phyloP scores from a whole-genome alignment of 1,284 basidiomycete genomes.

The Gymnopus androsaceus region DNA sequence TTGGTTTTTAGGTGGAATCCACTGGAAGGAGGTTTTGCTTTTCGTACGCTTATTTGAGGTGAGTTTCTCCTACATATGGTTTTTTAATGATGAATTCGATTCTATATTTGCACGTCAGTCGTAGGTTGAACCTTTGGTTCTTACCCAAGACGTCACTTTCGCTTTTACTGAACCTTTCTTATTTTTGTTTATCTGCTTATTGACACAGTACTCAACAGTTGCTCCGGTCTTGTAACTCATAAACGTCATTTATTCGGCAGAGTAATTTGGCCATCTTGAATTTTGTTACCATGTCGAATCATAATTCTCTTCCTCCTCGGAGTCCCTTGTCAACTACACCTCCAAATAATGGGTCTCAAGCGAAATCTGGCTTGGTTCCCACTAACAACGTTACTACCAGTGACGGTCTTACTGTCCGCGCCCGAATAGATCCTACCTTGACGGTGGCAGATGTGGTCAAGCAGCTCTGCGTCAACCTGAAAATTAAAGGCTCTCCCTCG shows the following conservation, averaged over 20 bases:
- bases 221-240: background rate
- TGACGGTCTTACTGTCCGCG: conserved; percentile 71
- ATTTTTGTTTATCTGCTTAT: background rate
- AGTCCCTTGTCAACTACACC: conserved; percentile 26
- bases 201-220: background rate
- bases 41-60: background rate
- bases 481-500: conserved; percentile 79
- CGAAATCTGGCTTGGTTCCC: conserved; percentile 56
- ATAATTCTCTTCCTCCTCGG: conserved; percentile 27
- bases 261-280: no score
- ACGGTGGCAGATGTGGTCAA: conserved; percentile 79
- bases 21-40: background rate
- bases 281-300: conserved; percentile 34
- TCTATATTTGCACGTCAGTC: conserved; percentile 57
- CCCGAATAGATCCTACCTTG: conserved; percentile 78
- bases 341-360: conserved; percentile 42
- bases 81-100: conserved; percentile 35
- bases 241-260: conserved; percentile 5
- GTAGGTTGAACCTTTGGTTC: conserved; percentile 30
- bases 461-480: conserved; percentile 79
- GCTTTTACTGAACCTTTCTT: conserved; percentile 27
- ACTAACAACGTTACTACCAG: conserved; percentile 80
- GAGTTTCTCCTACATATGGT: background rate
- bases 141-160: conserved; percentile 32
- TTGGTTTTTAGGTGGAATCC: background rate